Evolutionary conservation across 2,329 filamentous ascomycete genomes (phyloP).

Genomic region (Hymenoscyphus albidus): DNA sequence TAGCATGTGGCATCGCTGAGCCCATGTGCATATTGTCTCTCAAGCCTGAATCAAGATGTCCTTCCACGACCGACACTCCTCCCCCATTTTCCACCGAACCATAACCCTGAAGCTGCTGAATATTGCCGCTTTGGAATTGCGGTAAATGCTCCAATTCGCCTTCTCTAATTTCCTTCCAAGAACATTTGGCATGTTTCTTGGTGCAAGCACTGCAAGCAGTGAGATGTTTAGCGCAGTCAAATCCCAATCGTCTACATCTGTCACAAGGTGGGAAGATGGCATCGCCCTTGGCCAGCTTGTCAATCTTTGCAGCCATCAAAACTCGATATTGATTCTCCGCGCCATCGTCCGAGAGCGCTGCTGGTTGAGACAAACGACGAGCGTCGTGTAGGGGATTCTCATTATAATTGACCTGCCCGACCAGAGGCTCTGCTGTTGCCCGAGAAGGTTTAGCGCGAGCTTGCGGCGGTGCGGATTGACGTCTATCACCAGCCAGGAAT

Average conservation of each 20-base stretch:
- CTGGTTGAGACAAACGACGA: conserved; percentile 25
- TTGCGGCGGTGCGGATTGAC: conserved; percentile 18
- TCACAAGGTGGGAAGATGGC: conserved; percentile 80
- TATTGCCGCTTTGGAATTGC: neutral
- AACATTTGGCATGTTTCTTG: conserved; percentile 85
- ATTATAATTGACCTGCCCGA: conserved; percentile 19
- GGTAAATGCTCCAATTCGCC: conserved; percentile 49
- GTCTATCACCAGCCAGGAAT: conserved; percentile 38
- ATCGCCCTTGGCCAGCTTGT: conserved; percentile 69
- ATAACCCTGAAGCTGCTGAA: neutral
- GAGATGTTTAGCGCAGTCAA: conserved; percentile 80
- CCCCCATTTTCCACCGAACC: conserved; percentile 2
- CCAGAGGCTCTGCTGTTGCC: conserved; percentile 9
- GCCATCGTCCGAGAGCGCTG: conserved; percentile 26
- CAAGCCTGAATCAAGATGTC: neutral
- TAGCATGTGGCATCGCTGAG: conserved; percentile 1
- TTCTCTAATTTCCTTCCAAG: conserved; percentile 76
- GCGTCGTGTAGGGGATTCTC: conserved; percentile 25
- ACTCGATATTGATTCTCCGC: conserved; percentile 45
- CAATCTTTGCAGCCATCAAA: conserved; percentile 71
- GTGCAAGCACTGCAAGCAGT: conserved; percentile 86
- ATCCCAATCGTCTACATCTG: conserved; percentile 72
- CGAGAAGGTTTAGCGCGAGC: conserved; percentile 22
- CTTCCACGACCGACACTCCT: neutral
- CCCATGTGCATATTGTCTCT: conserved; percentile 3